Base-by-base conservation (phyloP, 1,284 basidiomycete species). In the Cystobasidium slooffiae region DNA sequence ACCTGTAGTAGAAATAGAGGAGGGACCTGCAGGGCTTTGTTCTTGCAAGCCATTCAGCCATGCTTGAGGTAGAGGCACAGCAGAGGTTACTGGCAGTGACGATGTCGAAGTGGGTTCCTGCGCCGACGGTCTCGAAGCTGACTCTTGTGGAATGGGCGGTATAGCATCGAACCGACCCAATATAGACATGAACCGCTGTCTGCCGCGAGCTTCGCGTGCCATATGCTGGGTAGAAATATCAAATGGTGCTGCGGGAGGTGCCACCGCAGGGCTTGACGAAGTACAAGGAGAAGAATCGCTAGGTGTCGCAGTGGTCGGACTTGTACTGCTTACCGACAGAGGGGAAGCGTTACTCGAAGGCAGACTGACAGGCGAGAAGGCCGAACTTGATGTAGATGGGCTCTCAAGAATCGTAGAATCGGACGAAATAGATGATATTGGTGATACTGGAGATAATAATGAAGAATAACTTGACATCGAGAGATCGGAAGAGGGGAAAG, bases 31-130 rank as follows among this genome's bases (percentile, higher is more conserved):
- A 43, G 43, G 9, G n/a, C 16, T 18, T 59, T 59, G 37, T n/a
- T 41, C 16, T 31, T 43, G 10, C 39, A 41, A 31, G 9, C 3
- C 56, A 18, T 59, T 6, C 37, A 59, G 56, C 56, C 56, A 59
- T n/a, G 56, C 39, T 41, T 59, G 37, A n/a, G 56, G 56, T 18
- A 59, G 39, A 41, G 56, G 56, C 53, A 56, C 24, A 56, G 53
- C 24, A 31, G 53, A 56, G 24, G 53, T 56, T 3, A 10, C 24
- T 56, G 24, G 12, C 6, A 18, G 39, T 31, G 24, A 37, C 24
- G 24, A 56, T 37, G 53, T 31, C 31, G 31, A 31, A 31, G 31
- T 31, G 31, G 31, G 5, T 31, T 31, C 31, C 31, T 31, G 31
- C 31, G 31, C 31, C 31, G 31, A 31, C 31, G 31, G 31, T 31